phyloP scores from a whole-genome alignment of 2,329 filamentous ascomycete genomes.

The Stagonosporopsis rhizophila region DNA sequence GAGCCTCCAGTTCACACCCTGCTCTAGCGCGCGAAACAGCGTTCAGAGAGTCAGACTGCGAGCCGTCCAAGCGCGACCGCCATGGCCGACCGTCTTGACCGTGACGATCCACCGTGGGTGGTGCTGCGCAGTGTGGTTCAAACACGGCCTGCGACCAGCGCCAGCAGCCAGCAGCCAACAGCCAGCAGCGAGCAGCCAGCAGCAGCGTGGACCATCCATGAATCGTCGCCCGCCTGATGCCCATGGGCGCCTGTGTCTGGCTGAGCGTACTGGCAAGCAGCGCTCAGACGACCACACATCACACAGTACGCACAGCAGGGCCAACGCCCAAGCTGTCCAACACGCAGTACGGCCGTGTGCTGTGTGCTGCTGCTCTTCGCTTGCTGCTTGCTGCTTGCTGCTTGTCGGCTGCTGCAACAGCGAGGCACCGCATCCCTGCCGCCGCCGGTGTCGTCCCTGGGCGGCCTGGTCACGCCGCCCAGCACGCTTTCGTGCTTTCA shows the following conservation, averaged over 20 bases:
- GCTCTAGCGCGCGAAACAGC: slow-evolving; percentile 16
- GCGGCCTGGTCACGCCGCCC: slow-evolving; percentile 7
- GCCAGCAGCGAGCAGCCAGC: no score
- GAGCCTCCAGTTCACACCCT: background rate
- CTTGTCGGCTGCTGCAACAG: background rate
- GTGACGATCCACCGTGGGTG: slow-evolving; percentile 10
- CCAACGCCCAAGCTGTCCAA: background rate
- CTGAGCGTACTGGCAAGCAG: background rate
- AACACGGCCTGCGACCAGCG: slow-evolving; percentile 8
- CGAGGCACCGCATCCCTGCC: slow-evolving; percentile 5
- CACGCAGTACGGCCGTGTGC: background rate
- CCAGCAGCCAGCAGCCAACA: no score
- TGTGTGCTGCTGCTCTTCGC: background rate
- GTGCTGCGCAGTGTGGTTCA: slow-evolving; percentile 4
- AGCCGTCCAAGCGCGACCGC: slow-evolving; percentile 13
- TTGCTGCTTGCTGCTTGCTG: background rate
- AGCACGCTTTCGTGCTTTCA: slow-evolving; percentile 4
- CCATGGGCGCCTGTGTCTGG: background rate
- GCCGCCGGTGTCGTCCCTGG: slow-evolving; percentile 1
- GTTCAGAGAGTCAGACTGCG: slow-evolving; percentile 13
- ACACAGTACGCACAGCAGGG: background rate
- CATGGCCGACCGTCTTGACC: background rate
- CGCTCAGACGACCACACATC: background rate
- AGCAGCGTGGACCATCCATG: no score
- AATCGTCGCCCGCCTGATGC: background rate